Conservation (phyloP, 2,329 filamentous ascomycete species). For the Fonsecaea erecta region DNA sequence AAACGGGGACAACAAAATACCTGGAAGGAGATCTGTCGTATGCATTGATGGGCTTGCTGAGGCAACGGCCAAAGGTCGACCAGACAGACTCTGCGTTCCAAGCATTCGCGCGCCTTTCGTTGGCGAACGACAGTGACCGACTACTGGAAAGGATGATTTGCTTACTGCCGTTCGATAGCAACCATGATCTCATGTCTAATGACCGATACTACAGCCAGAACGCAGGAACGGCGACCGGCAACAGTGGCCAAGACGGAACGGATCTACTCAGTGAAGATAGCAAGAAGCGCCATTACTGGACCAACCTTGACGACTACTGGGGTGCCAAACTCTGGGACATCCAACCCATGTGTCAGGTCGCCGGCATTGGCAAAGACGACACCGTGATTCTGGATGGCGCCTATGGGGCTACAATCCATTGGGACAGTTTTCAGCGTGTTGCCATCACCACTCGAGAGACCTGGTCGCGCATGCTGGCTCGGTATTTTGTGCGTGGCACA, state of each 20-base stretch:
- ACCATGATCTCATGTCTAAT: no score
- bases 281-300: slow-evolving; percentile 32
- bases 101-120: slow-evolving; percentile 54
- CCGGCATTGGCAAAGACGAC: slow-evolving; percentile 49
- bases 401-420: slow-evolving; percentile 49
- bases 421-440: slow-evolving; percentile 49
- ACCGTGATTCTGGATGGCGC: slow-evolving; percentile 52
- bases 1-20: slow-evolving; percentile 42
- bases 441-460: slow-evolving; percentile 39
- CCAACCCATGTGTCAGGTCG: slow-evolving; percentile 48
- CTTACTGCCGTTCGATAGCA: slow-evolving; percentile 42
- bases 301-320: slow-evolving; percentile 45
- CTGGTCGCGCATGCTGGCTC: slow-evolving; percentile 40
- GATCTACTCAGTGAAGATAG: not conserved
- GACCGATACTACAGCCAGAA: not conserved
- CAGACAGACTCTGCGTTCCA: slow-evolving; percentile 51
- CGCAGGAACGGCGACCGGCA: not conserved
- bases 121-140: slow-evolving; percentile 52
- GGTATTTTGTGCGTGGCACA: slow-evolving; percentile 28
- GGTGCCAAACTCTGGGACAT: slow-evolving; percentile 53
- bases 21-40: slow-evolving; percentile 51
- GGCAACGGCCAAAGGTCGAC: slow-evolving; percentile 48
- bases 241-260: not conserved
- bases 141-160: slow-evolving; percentile 55
- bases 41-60: slow-evolving; percentile 53